phyloP scores from a whole-genome alignment of 2,329 filamentous ascomycete genomes.

The Aschersonia sp. region DNA sequence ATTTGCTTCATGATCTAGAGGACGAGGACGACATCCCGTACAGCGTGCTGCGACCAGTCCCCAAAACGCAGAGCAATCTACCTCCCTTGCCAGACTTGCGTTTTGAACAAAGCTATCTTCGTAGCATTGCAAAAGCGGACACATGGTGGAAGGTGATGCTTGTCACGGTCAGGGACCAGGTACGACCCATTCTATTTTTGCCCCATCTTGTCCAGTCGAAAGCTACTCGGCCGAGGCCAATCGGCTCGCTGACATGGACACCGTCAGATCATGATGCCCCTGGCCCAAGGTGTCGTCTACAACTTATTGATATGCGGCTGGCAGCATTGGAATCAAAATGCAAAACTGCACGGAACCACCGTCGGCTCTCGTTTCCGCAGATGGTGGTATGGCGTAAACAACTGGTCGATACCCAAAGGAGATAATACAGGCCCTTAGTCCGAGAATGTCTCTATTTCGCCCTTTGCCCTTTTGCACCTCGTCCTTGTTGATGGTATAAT shows the following conservation, averaged over 20 bases:
- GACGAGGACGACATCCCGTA: slow-evolving; percentile 56
- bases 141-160: slow-evolving; percentile 65
- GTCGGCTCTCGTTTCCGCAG: slow-evolving; percentile 64
- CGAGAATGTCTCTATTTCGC: too few relatives aligned
- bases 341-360: slow-evolving; percentile 60
- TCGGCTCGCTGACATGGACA: background rate
- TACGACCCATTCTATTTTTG: slow-evolving; percentile 20
- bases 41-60: slow-evolving; percentile 43
- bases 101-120: slow-evolving; percentile 96
- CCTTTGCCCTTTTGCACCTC: too few relatives aligned
- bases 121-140: slow-evolving; percentile 69
- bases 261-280: slow-evolving; percentile 61
- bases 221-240: too few relatives aligned
- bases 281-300: slow-evolving; percentile 81
- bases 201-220: background rate
- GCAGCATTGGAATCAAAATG: slow-evolving; percentile 75
- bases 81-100: slow-evolving; percentile 72
- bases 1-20: slow-evolving; percentile 22
- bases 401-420: slow-evolving; percentile 62
- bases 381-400: slow-evolving; percentile 94
- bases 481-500: too few relatives aligned
- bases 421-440: slow-evolving; percentile 3
- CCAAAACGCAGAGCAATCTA: slow-evolving; percentile 28
- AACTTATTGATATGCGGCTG: slow-evolving; percentile 74
- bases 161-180: slow-evolving; percentile 84